Evolutionary conservation across 495 filamentous ascomycete genomes (phyloP).

Genomic region (Annulohypoxylon stygium): DNA sequence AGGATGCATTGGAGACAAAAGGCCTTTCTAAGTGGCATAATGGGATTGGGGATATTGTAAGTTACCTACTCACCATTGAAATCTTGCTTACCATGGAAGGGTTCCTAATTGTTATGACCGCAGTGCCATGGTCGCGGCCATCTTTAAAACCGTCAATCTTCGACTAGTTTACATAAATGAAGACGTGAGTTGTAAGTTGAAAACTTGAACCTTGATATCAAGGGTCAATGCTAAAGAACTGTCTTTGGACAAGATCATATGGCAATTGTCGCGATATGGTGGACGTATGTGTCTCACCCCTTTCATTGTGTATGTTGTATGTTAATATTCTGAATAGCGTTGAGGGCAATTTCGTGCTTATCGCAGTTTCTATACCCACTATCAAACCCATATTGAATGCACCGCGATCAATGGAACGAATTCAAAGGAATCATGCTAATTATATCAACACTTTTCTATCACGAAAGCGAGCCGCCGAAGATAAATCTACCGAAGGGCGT

Average conservation of each 20-base stretch:
- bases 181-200: neutral
- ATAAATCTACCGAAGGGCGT: neutral
- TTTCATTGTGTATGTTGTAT: neutral
- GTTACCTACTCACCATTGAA: too few relatives aligned
- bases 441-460: neutral
- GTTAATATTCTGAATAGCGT: neutral
- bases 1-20: constrained; percentile 6
- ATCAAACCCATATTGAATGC: neutral
- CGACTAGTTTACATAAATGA: neutral
- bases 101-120: neutral
- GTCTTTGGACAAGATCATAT: neutral
- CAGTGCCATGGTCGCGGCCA: constrained; percentile 1
- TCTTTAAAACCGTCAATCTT: neutral
- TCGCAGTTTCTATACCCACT: constrained; percentile 3
- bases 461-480: neutral
- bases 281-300: constrained; percentile 1
- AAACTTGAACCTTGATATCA: neutral
- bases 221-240: neutral
- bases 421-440: neutral
- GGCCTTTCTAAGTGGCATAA: constrained; percentile 4
- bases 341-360: neutral
- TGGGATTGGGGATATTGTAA: constrained; percentile 6
- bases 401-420: neutral
- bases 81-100: neutral
- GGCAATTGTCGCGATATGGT: constrained; percentile 4